Evolutionary conservation across 805 yeast genomes (phyloP), one percentile per base, ranked within the genome.

Genomic region (Candida tallmaniae): DNA sequence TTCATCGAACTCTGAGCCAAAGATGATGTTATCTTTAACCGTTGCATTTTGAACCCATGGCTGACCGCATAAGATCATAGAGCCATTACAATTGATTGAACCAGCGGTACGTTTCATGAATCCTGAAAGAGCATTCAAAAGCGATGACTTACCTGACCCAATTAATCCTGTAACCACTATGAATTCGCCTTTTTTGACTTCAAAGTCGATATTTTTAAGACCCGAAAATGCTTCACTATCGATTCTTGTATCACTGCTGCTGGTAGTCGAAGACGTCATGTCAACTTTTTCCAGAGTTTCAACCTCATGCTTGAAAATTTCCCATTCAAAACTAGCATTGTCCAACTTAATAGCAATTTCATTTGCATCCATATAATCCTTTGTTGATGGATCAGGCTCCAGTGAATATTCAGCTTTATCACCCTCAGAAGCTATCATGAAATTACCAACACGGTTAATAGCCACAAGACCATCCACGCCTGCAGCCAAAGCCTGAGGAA

Each of bases 401-500:
- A 32, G 22, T 9, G 24, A 23, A 5, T 54, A 45, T 36, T 49
- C 51, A 9, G 18, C 12, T 30, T 58, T 61, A 8, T 31, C 19
- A 15, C 31, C 19, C 41, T 70, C 76, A 5, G 53, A 50, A 11
- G 75, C 56, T 42, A 74, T 61, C 48, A 83, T 55, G 43, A 70
- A 65, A 24, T 60, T 70, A 29, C 76, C 73, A 13, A 78, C 68
- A 60, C 90, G 69, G 14, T 61, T 65, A 17, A 81, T 50, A 12
- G 82, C 85, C 36, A 80, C 62, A 27, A 69, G 60, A 16, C 82
- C 85, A 60, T 83, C 93, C 5, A 80, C 68, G 33, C 77, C 76
- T 1, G 85, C 69, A 30, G 80, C 76, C 26, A 83, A 60, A 1
- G 88, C 81, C 47, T 81, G 62, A 12, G 94, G 94, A 26, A 83